Evolutionary conservation across 2,329 filamentous ascomycete species (phyloP).

Genomic region (Trichoderma afroharzianum): DNA sequence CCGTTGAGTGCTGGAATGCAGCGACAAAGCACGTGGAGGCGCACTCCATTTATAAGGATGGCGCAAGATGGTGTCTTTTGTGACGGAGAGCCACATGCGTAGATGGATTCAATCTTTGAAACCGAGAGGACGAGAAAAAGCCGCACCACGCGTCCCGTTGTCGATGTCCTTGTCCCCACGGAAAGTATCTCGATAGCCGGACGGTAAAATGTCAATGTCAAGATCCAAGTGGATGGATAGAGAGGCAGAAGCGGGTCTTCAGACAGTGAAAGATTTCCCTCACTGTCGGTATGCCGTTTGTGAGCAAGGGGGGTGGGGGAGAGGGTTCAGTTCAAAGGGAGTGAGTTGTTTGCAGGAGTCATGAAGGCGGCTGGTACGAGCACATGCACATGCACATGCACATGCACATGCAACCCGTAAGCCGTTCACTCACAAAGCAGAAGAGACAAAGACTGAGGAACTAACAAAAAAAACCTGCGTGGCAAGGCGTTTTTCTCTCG

Average conservation of each 20-base stretch:
- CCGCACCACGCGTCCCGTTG: background rate
- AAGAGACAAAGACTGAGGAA: background rate
- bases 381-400: background rate
- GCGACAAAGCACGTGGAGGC: slow-evolving; percentile 7
- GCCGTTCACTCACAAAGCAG: background rate
- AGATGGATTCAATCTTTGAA: background rate
- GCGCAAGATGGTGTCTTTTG: background rate
- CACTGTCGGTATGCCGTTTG: background rate
- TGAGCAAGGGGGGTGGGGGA: background rate
- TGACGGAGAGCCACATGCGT: background rate
- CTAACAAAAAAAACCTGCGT: slow-evolving; percentile 5
- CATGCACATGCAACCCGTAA: background rate
- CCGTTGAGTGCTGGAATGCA: background rate
- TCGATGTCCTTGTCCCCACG: background rate
- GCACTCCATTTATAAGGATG: slow-evolving; percentile 1
- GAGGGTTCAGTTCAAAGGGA: background rate
- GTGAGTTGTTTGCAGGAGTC: background rate
- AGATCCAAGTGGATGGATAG: slow-evolving; percentile 9
- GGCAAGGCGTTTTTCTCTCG: slow-evolving; percentile 6
- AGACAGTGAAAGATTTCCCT: background rate
- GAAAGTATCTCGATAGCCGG: slow-evolving; percentile 14
- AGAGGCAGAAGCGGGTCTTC: slow-evolving; percentile 8
- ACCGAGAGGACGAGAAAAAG: background rate
- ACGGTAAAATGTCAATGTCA: background rate
- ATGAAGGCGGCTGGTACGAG: background rate